Conservation (phyloP, 75 land plant genomes). For the Ceratopteris richardii region DNA sequence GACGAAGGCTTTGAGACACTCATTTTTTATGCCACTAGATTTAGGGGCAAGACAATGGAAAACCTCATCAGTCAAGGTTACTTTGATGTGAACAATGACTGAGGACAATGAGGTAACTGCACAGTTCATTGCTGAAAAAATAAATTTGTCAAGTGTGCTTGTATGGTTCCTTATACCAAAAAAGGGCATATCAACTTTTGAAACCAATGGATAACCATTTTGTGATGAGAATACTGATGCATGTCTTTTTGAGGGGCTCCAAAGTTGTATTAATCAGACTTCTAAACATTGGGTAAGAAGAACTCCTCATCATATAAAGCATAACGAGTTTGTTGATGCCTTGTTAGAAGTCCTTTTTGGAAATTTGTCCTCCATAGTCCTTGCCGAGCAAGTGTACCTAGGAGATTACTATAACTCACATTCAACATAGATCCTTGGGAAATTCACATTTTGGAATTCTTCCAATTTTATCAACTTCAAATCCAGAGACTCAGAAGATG, state of each 20-base stretch:
- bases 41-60: too few relatives aligned
- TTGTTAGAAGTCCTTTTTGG: slow-evolving; percentile 68
- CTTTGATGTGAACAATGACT: slow-evolving; percentile 87
- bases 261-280: slow-evolving; percentile 45
- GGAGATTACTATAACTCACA: too few relatives aligned
- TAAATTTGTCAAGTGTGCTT: slow-evolving; percentile 62
- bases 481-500: slow-evolving; percentile 52
- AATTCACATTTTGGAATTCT: slow-evolving; percentile 3
- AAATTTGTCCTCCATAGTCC: slow-evolving; percentile 22
- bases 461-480: background rate
- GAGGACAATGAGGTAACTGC: slow-evolving; percentile 79
- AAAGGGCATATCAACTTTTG: slow-evolving; percentile 89
- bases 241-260: slow-evolving; percentile 56
- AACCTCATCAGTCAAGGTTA: slow-evolving; percentile 36
- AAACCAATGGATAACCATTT: slow-evolving; percentile 76
- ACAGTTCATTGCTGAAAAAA: slow-evolving; percentile 65
- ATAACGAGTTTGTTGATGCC: slow-evolving; percentile 66
- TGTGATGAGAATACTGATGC: slow-evolving; percentile 74
- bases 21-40: too few relatives aligned
- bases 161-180: slow-evolving; percentile 69
- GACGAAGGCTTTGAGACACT: too few relatives aligned
- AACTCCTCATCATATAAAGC: slow-evolving; percentile 80
- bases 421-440: too few relatives aligned
- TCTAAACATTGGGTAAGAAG: slow-evolving; percentile 46
- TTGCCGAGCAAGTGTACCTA: too few relatives aligned